Evolutionary conservation across 441 rosid species (phyloP), one percentile per base, ranked within the genome.

Genomic region (Gossypium lobatum): DNA sequence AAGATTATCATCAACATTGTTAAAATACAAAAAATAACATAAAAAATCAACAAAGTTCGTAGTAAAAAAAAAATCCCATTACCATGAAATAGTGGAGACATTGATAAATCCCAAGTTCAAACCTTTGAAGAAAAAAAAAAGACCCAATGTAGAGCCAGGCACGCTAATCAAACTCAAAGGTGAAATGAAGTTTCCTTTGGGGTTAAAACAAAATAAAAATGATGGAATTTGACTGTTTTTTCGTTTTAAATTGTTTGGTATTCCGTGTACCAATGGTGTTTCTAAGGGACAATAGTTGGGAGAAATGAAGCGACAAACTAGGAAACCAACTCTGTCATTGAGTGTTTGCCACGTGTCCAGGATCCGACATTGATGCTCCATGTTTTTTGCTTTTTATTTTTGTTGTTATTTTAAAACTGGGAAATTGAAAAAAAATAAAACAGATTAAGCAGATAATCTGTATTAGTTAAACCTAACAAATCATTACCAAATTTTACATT

Each of bases 341-440:
- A 78, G 73, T 45, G 18, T 16, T 14, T 60, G 83, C 76, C 86
- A 80, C 81, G 83, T 82, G 80, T 82, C 20, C 34, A 25, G 3
- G 9, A 71, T 42, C 78, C 85, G 75, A 75, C 21, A 17, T 70
- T 55, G 70, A 45, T 78, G 88, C 69, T 73, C 16, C 57, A 28
- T 71, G 79, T 77, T 74, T 71, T 11, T 54, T 60, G 71, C 42
- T 55, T 23, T 65, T 72, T 5, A 48, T 48, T 48, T 48, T 48
- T 11, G 65, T 26, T 54, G 64, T 59, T 45, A 67, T 13, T 62
- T 46, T 11, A 55, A 7, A 17, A 54, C 25, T 2, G 23, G 59
- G 59, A 54, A 17, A 54, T 54, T 54, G 11, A 54, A 46, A 14
- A 48, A 48, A 48, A 14, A 37, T 7, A 37, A 37, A 14, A 48